These are phyloP conservation scores for Dimargaris cristalligena DNA, from an alignment of 192 early-diverging fungal species.

Conservation along the genomic window DNA sequence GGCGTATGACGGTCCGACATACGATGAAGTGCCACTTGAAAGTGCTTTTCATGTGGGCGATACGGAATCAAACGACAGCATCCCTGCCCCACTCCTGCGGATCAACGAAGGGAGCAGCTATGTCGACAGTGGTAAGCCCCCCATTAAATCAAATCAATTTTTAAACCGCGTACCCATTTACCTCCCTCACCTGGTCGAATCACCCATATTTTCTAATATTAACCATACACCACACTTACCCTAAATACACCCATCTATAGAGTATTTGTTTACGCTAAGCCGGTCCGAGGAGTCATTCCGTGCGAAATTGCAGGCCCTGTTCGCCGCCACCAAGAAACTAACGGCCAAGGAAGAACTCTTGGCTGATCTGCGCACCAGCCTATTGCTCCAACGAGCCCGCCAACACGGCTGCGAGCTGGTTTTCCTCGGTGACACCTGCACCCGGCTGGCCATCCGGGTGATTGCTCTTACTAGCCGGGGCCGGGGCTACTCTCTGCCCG, in stretches of 20 bases:
- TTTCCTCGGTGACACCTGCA: conserved; percentile 62
- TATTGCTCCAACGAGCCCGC: conserved; percentile 35
- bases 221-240: background rate
- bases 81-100: background rate
- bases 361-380: conserved; percentile 38
- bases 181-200: background rate
- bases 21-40: background rate
- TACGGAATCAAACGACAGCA: too few species aligned
- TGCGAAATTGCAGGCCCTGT: conserved; percentile 31
- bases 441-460: conserved; percentile 57
- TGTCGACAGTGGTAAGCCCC: background rate
- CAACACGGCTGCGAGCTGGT: conserved; percentile 31
- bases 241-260: background rate
- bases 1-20: background rate
- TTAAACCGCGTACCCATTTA: background rate
- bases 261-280: background rate
- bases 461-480: conserved; percentile 68
- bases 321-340: conserved; percentile 34
- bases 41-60: background rate
- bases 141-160: background rate
- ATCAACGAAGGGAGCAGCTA: background rate
- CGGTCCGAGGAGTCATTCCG: background rate
- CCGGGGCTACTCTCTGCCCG: conserved; percentile 65
- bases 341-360: conserved; percentile 57
- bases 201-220: background rate